Evolutionary conservation across 108 stramenopile genomes (phyloP), one percentile per base, ranked within the genome.

Genomic region (Cyclotella atomus): DNA sequence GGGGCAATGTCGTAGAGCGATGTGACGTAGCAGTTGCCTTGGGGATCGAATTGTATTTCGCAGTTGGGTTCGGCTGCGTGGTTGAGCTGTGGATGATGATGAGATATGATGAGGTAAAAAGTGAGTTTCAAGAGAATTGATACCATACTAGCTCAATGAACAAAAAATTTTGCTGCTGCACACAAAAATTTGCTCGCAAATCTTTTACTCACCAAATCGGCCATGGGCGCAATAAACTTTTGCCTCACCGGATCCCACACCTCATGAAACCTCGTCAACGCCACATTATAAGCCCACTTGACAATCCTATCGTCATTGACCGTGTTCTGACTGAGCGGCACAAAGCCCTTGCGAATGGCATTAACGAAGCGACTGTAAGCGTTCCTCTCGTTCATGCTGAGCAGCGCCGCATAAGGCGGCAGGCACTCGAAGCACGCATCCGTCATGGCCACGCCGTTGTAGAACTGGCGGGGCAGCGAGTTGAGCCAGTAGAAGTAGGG

Each of bases 231-330:
- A 61, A 79, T 80, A 45, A 70, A 53, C 33, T 75, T 68, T 21
- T 66, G 54, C 35, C 70, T 49, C 8, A 21, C 30, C 2, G 75
- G 75, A 24, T 61, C n/a, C 73, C 73, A 75, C 17, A 75, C 68
- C 41, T 70, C 79, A 7, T 69, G 69, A 36, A 47, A 73, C 15
- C 79, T 53, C 0, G 79, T 80, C 15, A 70, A 68, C 3, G 74
- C 79, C 5, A 75, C 79, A 44, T 80, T 80, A 46, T 75, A 80
- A 0, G 79, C 79, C 79, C 79, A 80, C 69, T 57, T 75, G 8
- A 75, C 67, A 24, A 68, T 66, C 8, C 59, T 29, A 9, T 61
- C 59, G 24, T 80, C 59, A 20, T 47, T 17, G 10, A 70, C 36
- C 3, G 69, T 75, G 19, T 80, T 68, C 14, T 36, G 73, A 52